Evolutionary conservation across 495 filamentous ascomycete genomes (phyloP).

Genomic region (Penicillium cataractarum): DNA sequence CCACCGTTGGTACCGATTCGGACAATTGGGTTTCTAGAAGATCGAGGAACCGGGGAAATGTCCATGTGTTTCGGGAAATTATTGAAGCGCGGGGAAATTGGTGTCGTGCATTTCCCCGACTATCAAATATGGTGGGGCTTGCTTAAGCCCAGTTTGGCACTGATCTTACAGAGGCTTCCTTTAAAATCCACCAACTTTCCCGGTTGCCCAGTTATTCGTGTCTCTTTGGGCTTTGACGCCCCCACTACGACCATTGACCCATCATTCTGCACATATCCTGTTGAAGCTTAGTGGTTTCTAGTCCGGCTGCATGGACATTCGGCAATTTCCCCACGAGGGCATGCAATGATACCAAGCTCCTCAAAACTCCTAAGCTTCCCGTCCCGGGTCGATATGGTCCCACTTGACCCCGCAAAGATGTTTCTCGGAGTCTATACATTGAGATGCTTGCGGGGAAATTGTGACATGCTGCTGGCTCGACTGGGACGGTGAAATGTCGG

Average conservation of each 20-base stretch:
- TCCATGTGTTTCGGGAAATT: neutral
- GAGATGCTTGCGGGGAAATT: neutral
- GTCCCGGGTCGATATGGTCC: neutral
- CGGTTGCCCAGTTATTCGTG: no score
- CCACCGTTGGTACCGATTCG: neutral
- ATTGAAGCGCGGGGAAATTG: neutral
- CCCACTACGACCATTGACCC: neutral
- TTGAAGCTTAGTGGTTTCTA: neutral
- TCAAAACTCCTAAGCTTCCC: neutral
- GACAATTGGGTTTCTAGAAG: neutral
- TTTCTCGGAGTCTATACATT: no score
- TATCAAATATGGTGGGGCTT: neutral
- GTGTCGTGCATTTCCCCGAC: neutral
- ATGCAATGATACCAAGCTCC: neutral
- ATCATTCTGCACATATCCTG: neutral
- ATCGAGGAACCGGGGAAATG: neutral
- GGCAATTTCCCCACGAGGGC: neutral
- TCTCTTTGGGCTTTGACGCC: neutral
- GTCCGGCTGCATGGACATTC: neutral
- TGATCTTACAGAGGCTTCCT: neutral
- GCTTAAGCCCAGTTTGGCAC: neutral
- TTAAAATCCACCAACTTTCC: neutral
- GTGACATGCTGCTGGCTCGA: neutral
- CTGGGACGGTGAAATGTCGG: neutral
- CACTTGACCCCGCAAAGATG: neutral